phyloP scores from a whole-genome alignment of 2,329 filamentous ascomycete species.

The Chrysosporium queenslandicum region DNA sequence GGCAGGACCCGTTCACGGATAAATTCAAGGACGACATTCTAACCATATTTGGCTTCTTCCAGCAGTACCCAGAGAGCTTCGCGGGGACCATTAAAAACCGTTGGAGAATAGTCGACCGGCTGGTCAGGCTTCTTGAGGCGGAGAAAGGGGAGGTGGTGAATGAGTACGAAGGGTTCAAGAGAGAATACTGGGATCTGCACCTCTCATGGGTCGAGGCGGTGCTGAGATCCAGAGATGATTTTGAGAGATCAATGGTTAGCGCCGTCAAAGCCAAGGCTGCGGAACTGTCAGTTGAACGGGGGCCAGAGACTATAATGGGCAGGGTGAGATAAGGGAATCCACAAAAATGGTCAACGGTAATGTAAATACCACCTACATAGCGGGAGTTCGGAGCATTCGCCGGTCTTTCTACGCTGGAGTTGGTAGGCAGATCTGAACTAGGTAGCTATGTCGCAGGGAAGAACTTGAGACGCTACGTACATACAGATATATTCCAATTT shows the following conservation, averaged over 20 bases:
- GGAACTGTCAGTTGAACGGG: constrained; percentile 68
- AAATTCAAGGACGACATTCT: constrained; percentile 90
- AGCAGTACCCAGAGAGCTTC: constrained; percentile 57
- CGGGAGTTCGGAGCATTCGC: too few relatives aligned
- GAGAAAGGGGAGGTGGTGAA: constrained; percentile 66
- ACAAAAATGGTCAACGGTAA: too few relatives aligned
- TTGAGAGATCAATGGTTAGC: constrained; percentile 81
- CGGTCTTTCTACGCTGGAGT: too few relatives aligned
- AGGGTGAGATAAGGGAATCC: constrained; percentile 56
- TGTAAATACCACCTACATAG: too few relatives aligned
- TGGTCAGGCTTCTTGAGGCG: constrained; percentile 65
- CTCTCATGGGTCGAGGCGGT: constrained; percentile 94
- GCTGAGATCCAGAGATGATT: constrained; percentile 77
- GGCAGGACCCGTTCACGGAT: constrained; percentile 76
- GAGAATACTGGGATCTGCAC: constrained; percentile 83
- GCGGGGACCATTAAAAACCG: constrained; percentile 72
- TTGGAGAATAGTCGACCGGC: constrained; percentile 82
- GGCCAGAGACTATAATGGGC: constrained; percentile 86
- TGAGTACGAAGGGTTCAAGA: constrained; percentile 75
- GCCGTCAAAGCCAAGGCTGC: constrained; percentile 81
- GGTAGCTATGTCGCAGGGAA: too few relatives aligned
- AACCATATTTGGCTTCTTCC: constrained; percentile 83
- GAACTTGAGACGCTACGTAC: too few relatives aligned
- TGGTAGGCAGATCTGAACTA: too few relatives aligned
- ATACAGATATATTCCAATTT: too few relatives aligned